phyloP scores from a whole-genome alignment of 2,329 filamentous ascomycete species.

The Diaporthe sp. region DNA sequence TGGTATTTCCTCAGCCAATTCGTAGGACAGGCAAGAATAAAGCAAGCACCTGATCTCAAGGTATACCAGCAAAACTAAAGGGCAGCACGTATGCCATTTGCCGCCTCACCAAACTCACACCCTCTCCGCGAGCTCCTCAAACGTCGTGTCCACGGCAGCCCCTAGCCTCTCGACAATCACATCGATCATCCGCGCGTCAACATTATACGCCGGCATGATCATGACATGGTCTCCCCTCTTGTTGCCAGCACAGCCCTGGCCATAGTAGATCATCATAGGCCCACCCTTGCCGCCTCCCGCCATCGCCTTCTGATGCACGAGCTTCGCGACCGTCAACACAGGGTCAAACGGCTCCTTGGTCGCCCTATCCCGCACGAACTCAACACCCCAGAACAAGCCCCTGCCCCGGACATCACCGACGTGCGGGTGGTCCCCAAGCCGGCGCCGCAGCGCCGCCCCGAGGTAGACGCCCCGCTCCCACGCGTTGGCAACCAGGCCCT shows the following conservation, averaged over 20 bases:
- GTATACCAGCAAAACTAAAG: neutral
- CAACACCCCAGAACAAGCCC: constrained; percentile 70
- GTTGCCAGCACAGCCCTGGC: constrained; percentile 65
- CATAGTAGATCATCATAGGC: constrained; percentile 71
- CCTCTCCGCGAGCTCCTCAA: constrained; percentile 38
- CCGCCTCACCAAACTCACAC: neutral
- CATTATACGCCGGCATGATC: constrained; percentile 71
- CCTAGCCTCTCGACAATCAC: constrained; percentile 63
- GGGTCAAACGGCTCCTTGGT: constrained; percentile 43
- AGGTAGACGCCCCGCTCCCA: constrained; percentile 64
- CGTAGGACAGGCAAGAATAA: neutral
- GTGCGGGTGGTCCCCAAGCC: constrained; percentile 57
- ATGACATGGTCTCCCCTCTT: constrained; percentile 73
- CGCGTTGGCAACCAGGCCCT: constrained; percentile 71
- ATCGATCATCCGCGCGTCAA: constrained; percentile 65
- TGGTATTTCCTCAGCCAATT: neutral
- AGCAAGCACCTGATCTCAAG: neutral
- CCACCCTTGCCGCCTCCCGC: constrained; percentile 48
- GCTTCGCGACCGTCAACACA: constrained; percentile 36
- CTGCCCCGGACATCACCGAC: constrained; percentile 73
- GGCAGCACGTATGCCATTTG: neutral
- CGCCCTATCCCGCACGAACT: constrained; percentile 43
- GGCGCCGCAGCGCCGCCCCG: constrained; percentile 55
- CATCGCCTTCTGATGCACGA: constrained; percentile 44
- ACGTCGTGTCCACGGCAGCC: constrained; percentile 58